Evolutionary conservation across 441 rosid genomes (phyloP).

Genomic region (Isatis lusitanica): DNA sequence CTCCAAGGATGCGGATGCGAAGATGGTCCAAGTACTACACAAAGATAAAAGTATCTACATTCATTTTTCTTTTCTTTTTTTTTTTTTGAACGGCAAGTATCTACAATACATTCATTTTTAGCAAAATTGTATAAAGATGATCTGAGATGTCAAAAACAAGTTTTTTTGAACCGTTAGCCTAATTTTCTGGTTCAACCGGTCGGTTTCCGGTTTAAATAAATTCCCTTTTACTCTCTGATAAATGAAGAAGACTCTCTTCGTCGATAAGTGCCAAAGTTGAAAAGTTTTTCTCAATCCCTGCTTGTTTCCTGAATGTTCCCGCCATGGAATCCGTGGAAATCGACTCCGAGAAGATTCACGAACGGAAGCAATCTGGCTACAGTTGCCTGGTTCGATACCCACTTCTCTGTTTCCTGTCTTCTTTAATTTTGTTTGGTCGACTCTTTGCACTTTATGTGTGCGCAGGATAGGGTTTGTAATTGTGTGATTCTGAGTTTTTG

Average conservation of each 20-base stretch:
- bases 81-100: too few species aligned
- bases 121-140: too few species aligned
- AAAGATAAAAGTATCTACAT: too few species aligned
- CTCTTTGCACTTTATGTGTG: background rate
- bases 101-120: too few species aligned
- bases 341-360: constrained; percentile 45
- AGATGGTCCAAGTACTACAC: too few species aligned
- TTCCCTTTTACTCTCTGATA: background rate
- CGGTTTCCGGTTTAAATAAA: constrained; percentile 16
- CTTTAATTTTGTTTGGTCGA: background rate
- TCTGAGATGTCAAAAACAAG: too few species aligned
- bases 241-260: background rate
- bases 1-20: too few species aligned
- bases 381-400: constrained; percentile 41
- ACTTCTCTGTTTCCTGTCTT: background rate
- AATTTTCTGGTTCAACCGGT: constrained; percentile 6
- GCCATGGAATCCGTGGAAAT: constrained; percentile 65
- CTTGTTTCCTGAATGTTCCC: constrained; percentile 44
- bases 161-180: background rate
- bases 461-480: background rate
- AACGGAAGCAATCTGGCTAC: constrained; percentile 60
- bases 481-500: background rate
- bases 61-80: too few species aligned
- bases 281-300: constrained; percentile 5
- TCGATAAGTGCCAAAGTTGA: constrained; percentile 23